Evolutionary conservation across 2,329 filamentous ascomycete species (phyloP).

Genomic region (Epichloe sp.): DNA sequence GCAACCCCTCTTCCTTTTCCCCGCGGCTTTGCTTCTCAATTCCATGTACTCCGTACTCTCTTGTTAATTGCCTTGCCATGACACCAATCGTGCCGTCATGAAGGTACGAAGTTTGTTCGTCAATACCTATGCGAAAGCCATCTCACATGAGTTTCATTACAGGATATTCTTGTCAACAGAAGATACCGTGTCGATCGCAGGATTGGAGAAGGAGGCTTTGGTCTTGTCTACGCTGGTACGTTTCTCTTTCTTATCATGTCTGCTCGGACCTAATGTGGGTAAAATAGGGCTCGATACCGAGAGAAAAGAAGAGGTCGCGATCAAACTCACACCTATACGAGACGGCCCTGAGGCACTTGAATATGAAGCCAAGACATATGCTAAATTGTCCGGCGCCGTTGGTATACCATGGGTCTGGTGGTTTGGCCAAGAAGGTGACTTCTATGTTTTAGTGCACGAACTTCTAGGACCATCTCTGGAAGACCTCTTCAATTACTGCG

Average conservation of each 20-base stretch:
- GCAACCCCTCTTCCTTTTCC: too few species aligned
- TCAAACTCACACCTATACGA: constrained; percentile 98
- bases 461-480: constrained; percentile 90
- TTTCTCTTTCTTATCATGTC: not conserved
- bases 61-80: not conserved
- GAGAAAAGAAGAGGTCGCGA: constrained; percentile 96
- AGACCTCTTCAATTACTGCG: constrained; percentile 99
- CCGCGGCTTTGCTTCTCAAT: not conserved
- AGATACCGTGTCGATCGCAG: not conserved
- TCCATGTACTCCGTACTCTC: not conserved
- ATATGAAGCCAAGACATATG: constrained; percentile 92
- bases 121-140: not conserved
- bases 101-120: not conserved
- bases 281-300: constrained; percentile 90
- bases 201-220: constrained; percentile 3
- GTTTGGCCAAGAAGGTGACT: constrained; percentile 99
- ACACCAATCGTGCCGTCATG: not conserved
- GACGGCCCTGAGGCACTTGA: constrained; percentile 97
- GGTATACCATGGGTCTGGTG: constrained; percentile 97
- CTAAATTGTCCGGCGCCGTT: constrained; percentile 82
- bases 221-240: constrained; percentile 1
- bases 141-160: not conserved
- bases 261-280: not conserved
- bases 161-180: not conserved
- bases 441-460: constrained; percentile 98